Base-by-base conservation (phyloP, 352 stramenopile genomes). In the Phytophthora melonis region DNA sequence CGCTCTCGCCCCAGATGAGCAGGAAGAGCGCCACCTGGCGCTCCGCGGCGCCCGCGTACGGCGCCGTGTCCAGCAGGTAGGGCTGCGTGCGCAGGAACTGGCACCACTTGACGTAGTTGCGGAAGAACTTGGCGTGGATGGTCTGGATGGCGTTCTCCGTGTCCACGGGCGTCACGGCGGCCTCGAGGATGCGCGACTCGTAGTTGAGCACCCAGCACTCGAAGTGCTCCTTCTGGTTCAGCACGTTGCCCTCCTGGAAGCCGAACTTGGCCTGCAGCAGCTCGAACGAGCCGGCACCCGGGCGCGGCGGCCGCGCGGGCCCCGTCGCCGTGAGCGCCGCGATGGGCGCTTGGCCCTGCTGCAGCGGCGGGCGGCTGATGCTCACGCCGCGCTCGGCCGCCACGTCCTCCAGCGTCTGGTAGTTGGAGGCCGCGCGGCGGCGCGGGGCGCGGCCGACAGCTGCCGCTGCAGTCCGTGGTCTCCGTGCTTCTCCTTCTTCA, bases 61-160 rank as follows among this genome's bases (percentile, higher is more conserved):
- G 47, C 21, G 76, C 67, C 14, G 58, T 71, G 16, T 89, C 83
- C 27, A 89, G 74, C 68, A 98, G 93, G 52, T 93, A 83, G 10
- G 97, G 97, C 56, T 87, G 77, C 4, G 95, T 92, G 32, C 88
- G 87, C 59, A 99, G 82, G 65, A 97, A 97, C 55, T 88, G 69
- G 79, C 97, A 99, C 98, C 98, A 99, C 72, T 97, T 97, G 70
- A 68, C 66, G 74, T 98, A 98, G 78, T 98, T 98, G 16, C 83
- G 83, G 77, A 97, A 97, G 30, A 99, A 97, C 76, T 98, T 98
- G 55, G 87, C 83, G 78, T 99, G 97, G 57, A 99, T 87, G 39
- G 77, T 83, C 50, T 78, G 77, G 61, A 95, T 79, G 23, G 85
- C 86, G 18, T 88, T 82, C 34, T 92, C 85, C 58, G 85, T 81